phyloP scores from a whole-genome alignment of 192 early-diverging fungal species.

The Mortierella antarctica region DNA sequence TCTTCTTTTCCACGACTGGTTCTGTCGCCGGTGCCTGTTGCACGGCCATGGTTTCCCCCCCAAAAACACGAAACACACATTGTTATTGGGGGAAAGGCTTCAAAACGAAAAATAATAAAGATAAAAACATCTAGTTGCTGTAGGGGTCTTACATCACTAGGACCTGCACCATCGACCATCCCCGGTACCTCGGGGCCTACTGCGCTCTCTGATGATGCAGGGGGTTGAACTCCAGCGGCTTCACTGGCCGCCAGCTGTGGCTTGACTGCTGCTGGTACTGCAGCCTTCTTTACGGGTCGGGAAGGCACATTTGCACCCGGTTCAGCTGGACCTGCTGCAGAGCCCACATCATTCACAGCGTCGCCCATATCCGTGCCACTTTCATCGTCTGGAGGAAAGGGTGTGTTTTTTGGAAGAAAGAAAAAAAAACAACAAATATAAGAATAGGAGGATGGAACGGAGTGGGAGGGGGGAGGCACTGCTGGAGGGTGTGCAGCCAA shows the following conservation, averaged over 20 bases:
- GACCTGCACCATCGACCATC: no score
- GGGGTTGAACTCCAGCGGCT: not conserved
- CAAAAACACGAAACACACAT: no score
- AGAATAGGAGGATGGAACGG: no score
- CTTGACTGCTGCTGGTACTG: not conserved
- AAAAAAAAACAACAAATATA: not conserved
- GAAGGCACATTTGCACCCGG: no score
- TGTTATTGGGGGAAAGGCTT: no score
- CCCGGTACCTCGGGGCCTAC: not conserved
- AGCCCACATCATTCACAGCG: not conserved
- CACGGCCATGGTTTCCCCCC: no score
- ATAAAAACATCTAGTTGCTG: no score
- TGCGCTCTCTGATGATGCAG: not conserved
- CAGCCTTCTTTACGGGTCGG: not conserved
- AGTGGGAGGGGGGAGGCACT: no score
- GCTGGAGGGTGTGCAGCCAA: no score
- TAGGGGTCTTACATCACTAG: no score
- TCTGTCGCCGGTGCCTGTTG: slow-evolving; percentile 2
- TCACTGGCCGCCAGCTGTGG: not conserved
- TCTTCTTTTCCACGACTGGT: slow-evolving; percentile 25
- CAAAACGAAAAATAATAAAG: no score
- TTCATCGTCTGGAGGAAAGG: not conserved
- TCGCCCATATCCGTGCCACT: slow-evolving; percentile 15
- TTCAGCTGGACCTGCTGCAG: not conserved
- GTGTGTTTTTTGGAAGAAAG: not conserved